Evolutionary conservation across 2,329 filamentous ascomycete genomes (phyloP).

Genomic region (Whalleya microplaca): DNA sequence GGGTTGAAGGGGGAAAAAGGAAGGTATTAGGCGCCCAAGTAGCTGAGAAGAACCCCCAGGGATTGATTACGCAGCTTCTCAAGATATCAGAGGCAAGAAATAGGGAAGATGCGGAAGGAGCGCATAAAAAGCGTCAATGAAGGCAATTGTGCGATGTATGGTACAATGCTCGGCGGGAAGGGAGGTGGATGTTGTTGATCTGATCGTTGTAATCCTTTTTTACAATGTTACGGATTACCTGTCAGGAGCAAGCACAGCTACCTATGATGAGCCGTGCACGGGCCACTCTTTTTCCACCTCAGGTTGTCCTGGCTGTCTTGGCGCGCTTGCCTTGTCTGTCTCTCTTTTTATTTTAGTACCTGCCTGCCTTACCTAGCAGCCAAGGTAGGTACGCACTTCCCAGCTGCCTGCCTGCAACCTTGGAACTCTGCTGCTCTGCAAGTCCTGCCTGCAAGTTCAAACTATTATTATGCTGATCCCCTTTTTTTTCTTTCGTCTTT

Average conservation of each 20-base stretch:
- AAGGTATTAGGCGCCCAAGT: constrained; percentile 27
- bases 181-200: constrained; percentile 26
- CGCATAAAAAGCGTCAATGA: constrained; percentile 15
- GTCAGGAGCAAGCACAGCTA: constrained; percentile 36
- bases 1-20: constrained; percentile 17
- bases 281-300: constrained; percentile 2
- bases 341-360: background rate
- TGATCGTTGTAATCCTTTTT: constrained; percentile 22
- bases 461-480: too few species aligned
- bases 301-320: background rate
- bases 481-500: too few species aligned
- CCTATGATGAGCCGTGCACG: constrained; percentile 24
- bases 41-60: constrained; percentile 25
- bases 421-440: too few species aligned
- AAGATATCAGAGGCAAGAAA: constrained; percentile 25
- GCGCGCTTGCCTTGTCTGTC: background rate
- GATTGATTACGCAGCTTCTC: constrained; percentile 28
- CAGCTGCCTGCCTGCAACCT: too few species aligned
- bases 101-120: constrained; percentile 28
- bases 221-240: constrained; percentile 35
- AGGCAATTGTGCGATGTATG: constrained; percentile 24
- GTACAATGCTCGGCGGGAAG: constrained; percentile 23
- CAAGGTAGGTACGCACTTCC: too few species aligned
- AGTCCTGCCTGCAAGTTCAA: too few species aligned
- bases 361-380: too few species aligned